Base-by-base conservation (phyloP, 2,329 filamentous ascomycete species). In the Drechmeria coniospora region DNA sequence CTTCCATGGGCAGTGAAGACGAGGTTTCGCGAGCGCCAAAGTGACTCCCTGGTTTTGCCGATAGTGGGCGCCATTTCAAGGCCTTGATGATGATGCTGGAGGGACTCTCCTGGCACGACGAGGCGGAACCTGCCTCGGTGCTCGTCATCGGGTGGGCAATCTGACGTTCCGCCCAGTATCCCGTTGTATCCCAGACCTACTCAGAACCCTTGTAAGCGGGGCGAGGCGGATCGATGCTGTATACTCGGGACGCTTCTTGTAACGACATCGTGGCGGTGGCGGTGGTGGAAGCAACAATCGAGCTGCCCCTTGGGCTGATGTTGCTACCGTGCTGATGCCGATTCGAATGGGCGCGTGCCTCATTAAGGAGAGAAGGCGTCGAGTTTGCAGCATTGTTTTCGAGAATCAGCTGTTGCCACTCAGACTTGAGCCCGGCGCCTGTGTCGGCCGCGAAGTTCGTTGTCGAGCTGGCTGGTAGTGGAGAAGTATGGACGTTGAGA, bases 131-230 rank as follows among this genome's bases (percentile, higher is more conserved):
- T n/a, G 20, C 9, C 20, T 5, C 5, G 10, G 20, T 5, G 20
- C 9, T 6, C 10, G 10, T 11, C 9, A 21, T n/a, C 9, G 10
- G 5, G 12, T 25, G 27, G 43, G 36, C 14, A 15, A 40, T 31
- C 25, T 60, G 52, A n/a, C 68, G 56, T 45, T 73, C 68, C n/a
- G 68, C 68, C 68, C 67, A 73, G 42, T 69, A 74, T 5, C 68
- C 68, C 28, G 61, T 63, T 1, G 68, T 68, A 42, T 68, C 72
- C 68, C 68, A 73, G 15, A 73, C 68, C 68, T 66, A 74, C 50
- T 74, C 68, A 40, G 49, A 57, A 22, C 68, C 67, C 24, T 62
- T 56, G 26, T 49, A 61, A 29, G 68, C 50, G n/a, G 63, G 57
- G 2, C 68, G 60, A 15, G 68, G 68, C 3, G 68, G 68, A 31